Evolutionary conservation across 2,329 filamentous ascomycete species (phyloP), one percentile per base, ranked within the genome.

Genomic region (Colletotrichum sp.): DNA sequence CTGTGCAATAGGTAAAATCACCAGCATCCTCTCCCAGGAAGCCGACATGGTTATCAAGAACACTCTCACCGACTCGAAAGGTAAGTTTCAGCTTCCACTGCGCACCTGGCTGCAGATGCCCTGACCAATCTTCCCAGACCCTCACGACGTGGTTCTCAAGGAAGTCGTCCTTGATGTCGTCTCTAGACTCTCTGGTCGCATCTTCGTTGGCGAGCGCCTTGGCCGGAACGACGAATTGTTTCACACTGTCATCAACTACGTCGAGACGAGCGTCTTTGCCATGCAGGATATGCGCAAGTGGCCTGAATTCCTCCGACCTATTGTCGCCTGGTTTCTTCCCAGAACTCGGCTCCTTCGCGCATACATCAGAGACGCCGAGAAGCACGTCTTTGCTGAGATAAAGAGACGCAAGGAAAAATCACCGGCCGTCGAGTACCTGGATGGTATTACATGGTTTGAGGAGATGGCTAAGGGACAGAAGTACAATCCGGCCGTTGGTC

Each of bases 191-290:
- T 89, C 88, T 0, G 87, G 88, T 5, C 83, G 87, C 5, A 84
- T 89, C 6, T 90, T 90, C 76, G 79, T 90, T 4, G 88, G 88
- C 6, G 78, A 81, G 5, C 80, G 82, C 2, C 79, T 89, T 13
- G 88, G 86, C 78, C 86, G 86, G 5, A 84, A 90, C 77, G 79
- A 84, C 36, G 81, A 84, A 57, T 90, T 88, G 88, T 83, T 90
- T 19, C 80, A 85, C 2, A 84, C 88, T 65, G 79, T 85, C 65
- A 81, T 87, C 80, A 79, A 82, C 28, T 88, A 87, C 77, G 85
- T 86, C 13, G 71, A 85, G 13, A 80, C 86, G 74, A 79, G 80
- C 60, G 83, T 88, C 79, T 63, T 79, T 69, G 80, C 83, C 59
- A 77, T 84, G 70, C 48, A 83, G 71, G 63, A 83, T 25, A 83